Base-by-base conservation (phyloP, 768 basidiomycete species). In the Mycena capillaripes region DNA sequence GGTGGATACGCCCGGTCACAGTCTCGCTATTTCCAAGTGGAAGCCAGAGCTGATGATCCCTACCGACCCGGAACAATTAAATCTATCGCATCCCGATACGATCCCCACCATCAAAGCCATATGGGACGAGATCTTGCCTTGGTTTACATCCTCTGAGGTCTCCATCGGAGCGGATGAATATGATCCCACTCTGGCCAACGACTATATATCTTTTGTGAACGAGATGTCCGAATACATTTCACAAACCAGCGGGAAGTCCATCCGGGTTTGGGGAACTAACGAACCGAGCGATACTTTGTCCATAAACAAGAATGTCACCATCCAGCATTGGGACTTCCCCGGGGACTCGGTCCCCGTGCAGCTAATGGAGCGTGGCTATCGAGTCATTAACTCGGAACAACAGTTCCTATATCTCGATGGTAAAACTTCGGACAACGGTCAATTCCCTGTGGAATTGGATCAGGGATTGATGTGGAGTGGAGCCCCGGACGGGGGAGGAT, bases 131-230 rank as follows among this genome's bases (percentile, higher is more conserved):
- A 77, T 82, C 66, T 78, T 86, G 29, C 81, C 83, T 1, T 84
- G 83, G 83, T 84, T 83, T 71, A 71, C 82, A 23, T 76, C 82
- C 61, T 56, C 76, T 12, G 84, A 87, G 64, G 84, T 88, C 23
- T 85, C 85, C 10, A 86, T 88, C 42, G 86, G 86, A 16, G 85
- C 85, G 29, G 86, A 87, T 63, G 85, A 87, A 76, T 87, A 86
- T 69, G 68, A 73, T 12, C 44, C 81, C 10, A 73, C 78, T 8
- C 75, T 86, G 11, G 86, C 84, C 3, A 78, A 86, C 58, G 83
- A 82, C 56, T 87, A 86, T 70, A 82, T 84, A 55, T 74, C 80
- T 10, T 87, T 84, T 60, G 82, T 88, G 52, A 85, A 87, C 46
- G 79, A 78, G 57, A 85, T 87, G 85, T 78, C 83, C 19, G 74